Evolutionary conservation across 2,329 filamentous ascomycete species (phyloP).

Genomic region (Trichoderma semiorbis): DNA sequence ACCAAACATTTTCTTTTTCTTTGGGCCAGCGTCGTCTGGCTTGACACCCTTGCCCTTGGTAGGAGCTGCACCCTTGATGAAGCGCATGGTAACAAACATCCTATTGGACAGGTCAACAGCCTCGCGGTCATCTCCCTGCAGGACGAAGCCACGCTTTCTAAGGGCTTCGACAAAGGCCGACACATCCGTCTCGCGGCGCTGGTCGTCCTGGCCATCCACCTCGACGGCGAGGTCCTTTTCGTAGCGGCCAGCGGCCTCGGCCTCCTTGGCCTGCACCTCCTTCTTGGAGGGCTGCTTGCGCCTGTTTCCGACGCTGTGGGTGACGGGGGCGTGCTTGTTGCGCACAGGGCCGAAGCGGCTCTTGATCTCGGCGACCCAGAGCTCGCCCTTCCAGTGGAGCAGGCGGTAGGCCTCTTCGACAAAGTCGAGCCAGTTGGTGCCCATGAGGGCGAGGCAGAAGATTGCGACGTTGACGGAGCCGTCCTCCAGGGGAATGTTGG

Average conservation of each 20-base stretch:
- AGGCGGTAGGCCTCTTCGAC: conserved; percentile 93
- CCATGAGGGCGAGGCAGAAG: conserved; percentile 97
- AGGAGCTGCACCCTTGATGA: conserved; percentile 77
- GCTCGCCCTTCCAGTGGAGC: conserved; percentile 88
- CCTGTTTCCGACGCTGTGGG: conserved; percentile 69
- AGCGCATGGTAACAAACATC: conserved; percentile 98
- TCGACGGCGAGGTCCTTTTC: conserved; percentile 62
- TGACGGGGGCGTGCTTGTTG: conserved; percentile 44
- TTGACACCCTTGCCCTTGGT: conserved; percentile 70
- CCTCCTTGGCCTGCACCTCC: conserved; percentile 41
- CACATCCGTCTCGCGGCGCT: conserved; percentile 75
- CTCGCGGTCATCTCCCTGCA: conserved; percentile 59
- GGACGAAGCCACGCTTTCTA: conserved; percentile 75
- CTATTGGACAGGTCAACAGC: conserved; percentile 83
- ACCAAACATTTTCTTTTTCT: conserved; percentile 50
- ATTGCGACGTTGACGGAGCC: conserved; percentile 80
- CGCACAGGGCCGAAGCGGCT: conserved; percentile 64
- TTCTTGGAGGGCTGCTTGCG: conserved; percentile 41
- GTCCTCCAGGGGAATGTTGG: conserved; percentile 71
- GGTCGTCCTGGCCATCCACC: conserved; percentile 64
- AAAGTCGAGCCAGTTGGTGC: conserved; percentile 96
- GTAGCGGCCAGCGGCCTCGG: conserved; percentile 47
- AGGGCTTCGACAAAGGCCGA: conserved; percentile 83
- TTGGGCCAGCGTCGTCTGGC: conserved; percentile 51
- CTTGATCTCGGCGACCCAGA: conserved; percentile 98